Conservation (phyloP, 768 basidiomycete genomes). For the Russula griseocarnosa region DNA sequence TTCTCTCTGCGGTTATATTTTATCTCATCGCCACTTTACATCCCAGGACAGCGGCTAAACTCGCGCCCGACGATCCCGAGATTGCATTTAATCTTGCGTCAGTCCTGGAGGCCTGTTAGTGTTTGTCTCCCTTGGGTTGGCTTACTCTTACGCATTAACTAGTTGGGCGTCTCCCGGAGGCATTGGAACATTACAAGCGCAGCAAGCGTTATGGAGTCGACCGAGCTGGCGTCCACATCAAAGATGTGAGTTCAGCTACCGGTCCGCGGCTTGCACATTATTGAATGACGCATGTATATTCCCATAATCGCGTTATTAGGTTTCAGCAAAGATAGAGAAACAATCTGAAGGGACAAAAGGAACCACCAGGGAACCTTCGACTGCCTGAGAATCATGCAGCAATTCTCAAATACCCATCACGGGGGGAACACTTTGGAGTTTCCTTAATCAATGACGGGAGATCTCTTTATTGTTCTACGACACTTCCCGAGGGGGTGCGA, state of each 20-base stretch:
- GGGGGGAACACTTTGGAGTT: conserved; percentile 7
- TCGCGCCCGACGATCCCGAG: conserved; percentile 85
- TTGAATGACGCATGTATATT: conserved; percentile 24
- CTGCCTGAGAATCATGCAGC: conserved; percentile 17
- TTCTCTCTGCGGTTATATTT: conserved; percentile 31
- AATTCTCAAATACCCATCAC: conserved; percentile 7
- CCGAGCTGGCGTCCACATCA: conserved; percentile 75
- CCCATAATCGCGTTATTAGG: conserved; percentile 41
- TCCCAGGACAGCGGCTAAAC: conserved; percentile 71
- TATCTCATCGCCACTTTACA: conserved; percentile 31
- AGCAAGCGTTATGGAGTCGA: conserved; percentile 76
- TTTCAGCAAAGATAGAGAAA: conserved; percentile 75
- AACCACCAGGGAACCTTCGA: conserved; percentile 19
- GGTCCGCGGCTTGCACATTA: conserved; percentile 14
- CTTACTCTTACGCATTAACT: conserved; percentile 20
- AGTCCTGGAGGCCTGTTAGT: conserved; percentile 81
- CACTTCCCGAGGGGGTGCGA: conserved; percentile 13
- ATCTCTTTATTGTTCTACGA: conserved; percentile 26
- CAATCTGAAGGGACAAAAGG: conserved; percentile 43
- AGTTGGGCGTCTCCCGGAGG: conserved; percentile 80
- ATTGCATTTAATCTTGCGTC: conserved; percentile 90
- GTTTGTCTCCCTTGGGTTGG: background rate
- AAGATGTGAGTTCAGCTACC: conserved; percentile 53
- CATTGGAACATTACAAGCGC: conserved; percentile 75
- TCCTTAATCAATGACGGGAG: conserved; percentile 20